phyloP scores from a whole-genome alignment of 2,329 filamentous ascomycete genomes.

The Penicillium sp. region DNA sequence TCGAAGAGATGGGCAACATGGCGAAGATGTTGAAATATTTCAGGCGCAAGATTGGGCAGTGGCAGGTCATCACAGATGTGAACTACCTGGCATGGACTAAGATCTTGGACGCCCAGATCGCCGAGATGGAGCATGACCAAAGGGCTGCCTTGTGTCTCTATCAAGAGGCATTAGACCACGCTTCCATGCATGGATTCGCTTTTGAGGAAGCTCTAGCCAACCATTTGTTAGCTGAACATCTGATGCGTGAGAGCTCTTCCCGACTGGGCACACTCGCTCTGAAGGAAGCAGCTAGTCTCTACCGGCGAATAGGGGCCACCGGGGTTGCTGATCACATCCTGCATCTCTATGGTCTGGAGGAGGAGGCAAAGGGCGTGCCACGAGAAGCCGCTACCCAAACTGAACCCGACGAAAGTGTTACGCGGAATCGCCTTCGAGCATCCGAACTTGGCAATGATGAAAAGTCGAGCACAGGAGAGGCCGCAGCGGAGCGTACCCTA shows the following conservation, averaged over 20 bases:
- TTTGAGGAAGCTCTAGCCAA: slow-evolving; percentile 2
- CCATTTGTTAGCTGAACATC: slow-evolving; percentile 2
- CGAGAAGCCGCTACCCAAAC: slow-evolving; percentile 2
- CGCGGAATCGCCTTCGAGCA: neutral
- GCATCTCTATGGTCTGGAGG: neutral
- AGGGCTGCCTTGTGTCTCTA: neutral
- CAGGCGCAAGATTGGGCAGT: too few relatives aligned
- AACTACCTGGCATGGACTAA: slow-evolving; percentile 10
- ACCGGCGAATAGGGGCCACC: neutral
- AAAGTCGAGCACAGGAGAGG: too few relatives aligned
- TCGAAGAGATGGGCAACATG: too few relatives aligned
- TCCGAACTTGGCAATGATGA: too few relatives aligned
- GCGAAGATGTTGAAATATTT: too few relatives aligned
- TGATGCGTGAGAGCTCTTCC: slow-evolving; percentile 1
- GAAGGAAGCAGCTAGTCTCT: slow-evolving; percentile 1
- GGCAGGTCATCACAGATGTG: neutral
- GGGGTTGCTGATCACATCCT: neutral
- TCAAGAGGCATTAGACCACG: slow-evolving; percentile 6
- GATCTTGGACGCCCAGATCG: slow-evolving; percentile 2
- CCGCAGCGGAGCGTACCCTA: neutral
- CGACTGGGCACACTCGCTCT: slow-evolving; percentile 1
- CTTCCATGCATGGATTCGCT: slow-evolving; percentile 1
- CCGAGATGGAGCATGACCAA: slow-evolving; percentile 6
- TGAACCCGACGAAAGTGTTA: neutral
- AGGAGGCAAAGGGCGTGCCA: neutral